Evolutionary conservation across 148 eudicot genomes (phyloP), one percentile per base, ranked within the genome.

Genomic region (Pharnaceum exiguum): DNA sequence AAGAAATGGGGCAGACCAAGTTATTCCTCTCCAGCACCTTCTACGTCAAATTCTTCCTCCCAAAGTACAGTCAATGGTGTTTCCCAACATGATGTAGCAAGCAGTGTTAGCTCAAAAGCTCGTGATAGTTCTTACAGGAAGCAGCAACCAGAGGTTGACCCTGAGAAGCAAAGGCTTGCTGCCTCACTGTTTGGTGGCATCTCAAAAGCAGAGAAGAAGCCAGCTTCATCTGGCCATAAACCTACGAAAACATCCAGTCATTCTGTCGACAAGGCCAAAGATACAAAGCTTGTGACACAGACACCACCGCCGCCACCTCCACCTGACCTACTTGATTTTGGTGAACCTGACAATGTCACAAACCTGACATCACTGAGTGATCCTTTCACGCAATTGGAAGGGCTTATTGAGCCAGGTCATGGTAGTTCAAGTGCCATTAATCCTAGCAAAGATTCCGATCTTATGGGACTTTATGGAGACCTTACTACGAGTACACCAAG

Each of bases 81-180:
- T 9, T 13, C 82, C 10, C 79, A 77, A 22, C 58, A 60, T 46
- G 80, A 75, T 57, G 66, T 67, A 26, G 59, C 36, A 3, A 45
- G 63, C 56, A 60, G 29, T 71, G 42, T 50, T 24, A 73, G 71
- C 52, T 62, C 83, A 33, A 82, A 51, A 65, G 32, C 64, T 26
- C 75, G 57, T 26, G 72, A 75, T 63, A 66, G 52, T 7, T 73
- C 85, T 31, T 77, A 75, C 36, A 76, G 60, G 57, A 74, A 71
- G 73, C 74, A 70, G 25, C 74, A 77, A 59, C 69, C 65, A 12
- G 80, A 93, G 67, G 62, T 91, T 32, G 37, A 77, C 36, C 74
- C 79, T 4, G 99, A 93, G 63, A 93, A 88, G 78, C 99, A 89
- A 66, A 88, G 72, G 63, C 89, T 93, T 49, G 99, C 99, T 28